Evolutionary conservation across 768 basidiomycete species (phyloP).

Genomic region (Cantharellus anzutake): DNA sequence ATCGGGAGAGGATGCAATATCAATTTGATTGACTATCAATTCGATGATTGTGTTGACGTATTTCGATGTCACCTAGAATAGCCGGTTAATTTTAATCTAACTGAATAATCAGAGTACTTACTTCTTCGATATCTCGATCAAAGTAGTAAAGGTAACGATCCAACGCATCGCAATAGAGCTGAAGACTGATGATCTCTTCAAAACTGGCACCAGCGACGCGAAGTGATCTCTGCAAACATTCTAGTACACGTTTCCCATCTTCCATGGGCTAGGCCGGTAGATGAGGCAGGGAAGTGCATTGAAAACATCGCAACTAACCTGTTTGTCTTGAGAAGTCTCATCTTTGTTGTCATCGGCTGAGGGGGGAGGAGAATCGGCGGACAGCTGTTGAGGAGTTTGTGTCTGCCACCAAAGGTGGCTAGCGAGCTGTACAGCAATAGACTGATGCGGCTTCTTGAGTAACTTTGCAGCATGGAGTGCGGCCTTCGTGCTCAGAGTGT

Average conservation of each 20-base stretch:
- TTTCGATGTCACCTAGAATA: slow-evolving; percentile 66
- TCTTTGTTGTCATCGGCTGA: not conserved
- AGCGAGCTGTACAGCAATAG: slow-evolving; percentile 81
- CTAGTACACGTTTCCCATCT: slow-evolving; percentile 92
- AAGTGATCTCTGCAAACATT: slow-evolving; percentile 92
- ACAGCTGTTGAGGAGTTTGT: slow-evolving; percentile 6
- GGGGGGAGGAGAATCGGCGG: not conserved
- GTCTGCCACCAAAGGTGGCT: slow-evolving; percentile 99
- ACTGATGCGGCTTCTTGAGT: slow-evolving; percentile 96
- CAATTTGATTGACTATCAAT: slow-evolving; percentile 85
- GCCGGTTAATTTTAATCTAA: not conserved
- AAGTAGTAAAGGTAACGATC: slow-evolving; percentile 95
- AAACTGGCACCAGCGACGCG: slow-evolving; percentile 92
- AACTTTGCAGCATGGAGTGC: slow-evolving; percentile 90
- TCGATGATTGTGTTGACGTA: slow-evolving; percentile 95
- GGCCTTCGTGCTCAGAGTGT: slow-evolving; percentile 97
- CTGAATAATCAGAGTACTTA: slow-evolving; percentile 23
- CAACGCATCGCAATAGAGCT: slow-evolving; percentile 88
- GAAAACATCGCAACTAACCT: not conserved
- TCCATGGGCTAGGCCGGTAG: slow-evolving; percentile 20
- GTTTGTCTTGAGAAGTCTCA: not conserved
- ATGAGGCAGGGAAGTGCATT: not conserved
- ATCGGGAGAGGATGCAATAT: slow-evolving; percentile 72
- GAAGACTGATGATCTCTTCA: slow-evolving; percentile 91
- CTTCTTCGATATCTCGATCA: slow-evolving; percentile 80